phyloP scores from a whole-genome alignment of 495 filamentous ascomycete genomes.

The Trichoderma gamsii region DNA sequence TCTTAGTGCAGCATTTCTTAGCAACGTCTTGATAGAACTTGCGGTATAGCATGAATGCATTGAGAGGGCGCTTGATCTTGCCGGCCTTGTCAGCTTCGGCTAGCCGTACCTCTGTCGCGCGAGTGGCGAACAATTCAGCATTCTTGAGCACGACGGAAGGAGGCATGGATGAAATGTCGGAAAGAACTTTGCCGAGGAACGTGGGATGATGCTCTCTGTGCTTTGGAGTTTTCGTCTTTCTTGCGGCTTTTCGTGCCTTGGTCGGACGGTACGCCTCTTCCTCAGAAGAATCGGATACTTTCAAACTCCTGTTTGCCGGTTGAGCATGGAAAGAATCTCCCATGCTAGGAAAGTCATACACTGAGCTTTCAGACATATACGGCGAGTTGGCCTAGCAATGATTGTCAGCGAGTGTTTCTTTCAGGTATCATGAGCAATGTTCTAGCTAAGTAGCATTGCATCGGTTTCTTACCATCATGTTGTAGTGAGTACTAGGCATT shows the following conservation, averaged over 20 bases:
- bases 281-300: not conserved
- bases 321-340: not conserved
- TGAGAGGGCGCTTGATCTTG: conserved; percentile 89
- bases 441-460: no score
- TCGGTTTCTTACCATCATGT: no score
- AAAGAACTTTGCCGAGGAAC: not conserved
- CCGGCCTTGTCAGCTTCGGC: conserved; percentile 60
- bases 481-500: no score
- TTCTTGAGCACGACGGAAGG: not conserved
- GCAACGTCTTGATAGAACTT: conserved; percentile 85
- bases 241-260: not conserved
- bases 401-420: no score
- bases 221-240: not conserved
- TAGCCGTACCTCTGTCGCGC: not conserved
- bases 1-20: conserved; percentile 75
- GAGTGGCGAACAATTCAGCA: not conserved
- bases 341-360: no score
- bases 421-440: no score
- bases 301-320: not conserved
- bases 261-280: not conserved
- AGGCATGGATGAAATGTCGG: not conserved
- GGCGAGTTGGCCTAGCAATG: no score
- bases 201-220: not conserved
- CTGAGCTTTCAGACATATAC: no score
- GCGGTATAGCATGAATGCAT: conserved; percentile 97